Base-by-base conservation (phyloP, 2,329 filamentous ascomycete species). In the Huntiella savannae region DNA sequence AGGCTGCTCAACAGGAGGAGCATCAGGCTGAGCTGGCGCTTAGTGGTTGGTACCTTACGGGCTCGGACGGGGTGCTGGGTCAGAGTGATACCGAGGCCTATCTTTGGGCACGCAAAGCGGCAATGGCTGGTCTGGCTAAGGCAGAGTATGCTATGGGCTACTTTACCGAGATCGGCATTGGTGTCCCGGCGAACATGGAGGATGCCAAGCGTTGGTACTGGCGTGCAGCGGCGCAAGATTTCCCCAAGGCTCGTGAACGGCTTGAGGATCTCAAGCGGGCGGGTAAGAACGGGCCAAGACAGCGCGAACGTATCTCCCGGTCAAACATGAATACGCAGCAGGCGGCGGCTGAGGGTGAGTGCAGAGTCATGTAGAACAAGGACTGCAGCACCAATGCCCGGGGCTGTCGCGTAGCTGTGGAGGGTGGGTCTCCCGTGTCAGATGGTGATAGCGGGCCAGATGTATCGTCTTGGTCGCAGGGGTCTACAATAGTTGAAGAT, bases 141-240 rank as follows among this genome's bases (percentile, higher is more conserved):
- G 91, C 91, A 0, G 83, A 96, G 64, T 96, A 95, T 63, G 91
- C 88, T 0, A 94, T 98, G 82, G 51, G 51, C 3, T 95, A 96
- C 63, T 95, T 93, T 58, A 92, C 84, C 1, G 91, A 98, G 62
- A 79, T 91, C 42, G 91, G 91, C 10, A 96, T 98, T 54, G 91
- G 91, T 28, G 78, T 84, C 52, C 70, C 79, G 12, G 77, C 82
- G 6, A 92, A 88, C 59, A 56, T 95, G 55, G 91, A 98, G 56
- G 91, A 96, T 63, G 91, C 88, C 16, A 95, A 93, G 69, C 75
- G 86, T 55, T 98, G 91, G 91, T 98, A 98, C 64, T 95, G 87
- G 73, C 73, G 88, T 60, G 87, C 91, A 62, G 91, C 91, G 94
- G 88, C 87, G 49, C 88, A 96, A 65, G 85, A 92, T 57, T 94